These are phyloP conservation scores for Xylaria castorea DNA, from an alignment of 495 filamentous ascomycete species.

Conservation along the genomic window DNA sequence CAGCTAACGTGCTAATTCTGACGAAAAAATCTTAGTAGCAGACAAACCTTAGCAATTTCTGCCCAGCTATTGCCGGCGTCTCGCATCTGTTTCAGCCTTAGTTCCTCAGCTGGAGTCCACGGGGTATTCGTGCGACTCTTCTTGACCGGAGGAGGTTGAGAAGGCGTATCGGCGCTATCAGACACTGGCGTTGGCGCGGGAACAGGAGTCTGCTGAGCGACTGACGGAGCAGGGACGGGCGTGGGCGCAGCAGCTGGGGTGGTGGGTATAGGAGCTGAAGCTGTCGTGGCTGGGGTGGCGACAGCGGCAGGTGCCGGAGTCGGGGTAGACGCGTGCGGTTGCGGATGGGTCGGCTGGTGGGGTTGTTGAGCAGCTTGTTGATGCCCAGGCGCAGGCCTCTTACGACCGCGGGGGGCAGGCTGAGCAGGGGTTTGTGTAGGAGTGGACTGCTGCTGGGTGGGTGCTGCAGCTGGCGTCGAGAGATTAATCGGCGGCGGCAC, in stretches of 20 bases:
- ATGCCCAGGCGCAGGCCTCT: slow-evolving; percentile 32
- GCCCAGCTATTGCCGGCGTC: slow-evolving; percentile 94
- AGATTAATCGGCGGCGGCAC: slow-evolving; percentile 50
- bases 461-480: slow-evolving; percentile 38
- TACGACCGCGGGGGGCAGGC: slow-evolving; percentile 36
- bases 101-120: slow-evolving; percentile 95
- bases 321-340: slow-evolving; percentile 34
- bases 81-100: slow-evolving; percentile 88
- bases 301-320: slow-evolving; percentile 34
- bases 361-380: slow-evolving; percentile 26
- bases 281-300: slow-evolving; percentile 31
- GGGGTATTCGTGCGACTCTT: slow-evolving; percentile 97
- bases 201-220: slow-evolving; percentile 43
- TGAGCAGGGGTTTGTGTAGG: slow-evolving; percentile 48
- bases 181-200: slow-evolving; percentile 41
- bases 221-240: slow-evolving; percentile 40
- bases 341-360: slow-evolving; percentile 29
- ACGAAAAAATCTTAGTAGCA: neutral
- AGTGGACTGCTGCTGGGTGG: slow-evolving; percentile 48
- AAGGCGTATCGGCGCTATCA: slow-evolving; percentile 39
- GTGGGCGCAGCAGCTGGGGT: slow-evolving; percentile 37
- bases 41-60: slow-evolving; percentile 89
- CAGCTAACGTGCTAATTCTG: slow-evolving; percentile 30
- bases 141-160: slow-evolving; percentile 71
- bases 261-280: slow-evolving; percentile 35